phyloP scores from a whole-genome alignment of 1,284 basidiomycete species.

The Ceratobasidium sp. region DNA sequence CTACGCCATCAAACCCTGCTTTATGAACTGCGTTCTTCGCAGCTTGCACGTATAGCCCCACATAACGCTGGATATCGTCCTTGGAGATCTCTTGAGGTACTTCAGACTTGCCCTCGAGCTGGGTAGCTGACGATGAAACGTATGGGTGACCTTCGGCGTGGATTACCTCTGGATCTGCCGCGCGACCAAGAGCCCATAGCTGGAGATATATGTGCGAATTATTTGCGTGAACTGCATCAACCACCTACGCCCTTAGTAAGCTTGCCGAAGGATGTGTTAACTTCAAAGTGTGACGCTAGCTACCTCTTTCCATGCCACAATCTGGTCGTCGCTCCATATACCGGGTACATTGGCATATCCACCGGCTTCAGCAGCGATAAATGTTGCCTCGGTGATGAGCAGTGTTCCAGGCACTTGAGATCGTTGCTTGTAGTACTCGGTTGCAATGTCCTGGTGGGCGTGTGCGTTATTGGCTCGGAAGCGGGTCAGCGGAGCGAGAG shows the following conservation, averaged over 20 bases:
- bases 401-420: constrained; percentile 47
- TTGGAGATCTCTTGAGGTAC: constrained; percentile 46
- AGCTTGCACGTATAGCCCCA: constrained; percentile 54
- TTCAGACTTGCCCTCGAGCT: constrained; percentile 44
- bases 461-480: constrained; percentile 51
- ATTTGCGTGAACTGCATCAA: constrained; percentile 55
- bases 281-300: background rate
- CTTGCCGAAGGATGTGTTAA: background rate
- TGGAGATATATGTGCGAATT: constrained; percentile 54
- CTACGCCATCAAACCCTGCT: constrained; percentile 62
- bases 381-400: constrained; percentile 51
- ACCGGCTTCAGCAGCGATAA: constrained; percentile 45
- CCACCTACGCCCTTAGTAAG: constrained; percentile 41
- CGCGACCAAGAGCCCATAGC: constrained; percentile 50
- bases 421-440: constrained; percentile 50
- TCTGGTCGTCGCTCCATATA: constrained; percentile 48
- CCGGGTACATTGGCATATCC: constrained; percentile 47
- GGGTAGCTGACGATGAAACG: constrained; percentile 50
- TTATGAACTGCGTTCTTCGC: constrained; percentile 55
- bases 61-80: constrained; percentile 51
- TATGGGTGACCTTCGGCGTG: constrained; percentile 47
- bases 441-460: constrained; percentile 49
- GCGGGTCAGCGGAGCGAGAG: constrained; percentile 62
- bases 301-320: constrained; percentile 49
- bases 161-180: constrained; percentile 47